Percentiles rank a stretch among this genome's conserved stretches.
Evolutionary conservation across 2,329 filamentous ascomycete species (phyloP).

Genomic region (Cladobotryum mycophilum): DNA sequence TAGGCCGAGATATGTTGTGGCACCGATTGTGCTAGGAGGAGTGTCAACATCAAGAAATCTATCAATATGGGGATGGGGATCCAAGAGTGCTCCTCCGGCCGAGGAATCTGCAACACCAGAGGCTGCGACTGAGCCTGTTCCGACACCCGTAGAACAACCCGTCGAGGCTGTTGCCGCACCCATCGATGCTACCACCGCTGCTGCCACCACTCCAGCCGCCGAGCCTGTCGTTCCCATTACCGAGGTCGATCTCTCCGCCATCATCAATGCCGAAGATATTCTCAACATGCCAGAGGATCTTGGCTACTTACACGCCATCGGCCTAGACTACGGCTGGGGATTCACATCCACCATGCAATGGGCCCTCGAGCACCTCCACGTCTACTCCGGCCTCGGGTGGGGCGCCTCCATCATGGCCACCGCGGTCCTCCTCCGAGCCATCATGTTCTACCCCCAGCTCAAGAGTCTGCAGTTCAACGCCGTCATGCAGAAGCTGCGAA

Average conservation of each 20-base stretch:
- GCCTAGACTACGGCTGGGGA: conserved; percentile 83
- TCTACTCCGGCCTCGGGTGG: conserved; percentile 73
- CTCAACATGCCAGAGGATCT: conserved; percentile 65
- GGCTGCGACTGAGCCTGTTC: conserved; percentile 12
- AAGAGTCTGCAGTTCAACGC: conserved; percentile 37
- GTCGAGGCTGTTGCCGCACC: conserved; percentile 5
- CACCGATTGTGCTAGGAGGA: conserved; percentile 26
- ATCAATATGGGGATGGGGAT: conserved; percentile 33
- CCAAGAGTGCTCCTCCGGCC: conserved; percentile 20
- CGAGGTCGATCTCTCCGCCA: conserved; percentile 29
- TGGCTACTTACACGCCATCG: conserved; percentile 76
- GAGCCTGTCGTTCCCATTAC: conserved; percentile 20
- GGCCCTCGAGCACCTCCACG: conserved; percentile 74
- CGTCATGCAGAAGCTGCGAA: conserved; percentile 51
- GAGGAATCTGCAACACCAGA: conserved; percentile 14
- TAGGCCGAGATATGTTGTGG: conserved; percentile 16
- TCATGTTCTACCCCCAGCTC: conserved; percentile 57
- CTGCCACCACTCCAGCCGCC: conserved; percentile 15
- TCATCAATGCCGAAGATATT: conserved; percentile 37
- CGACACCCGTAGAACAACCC: conserved; percentile 9
- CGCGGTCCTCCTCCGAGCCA: conserved; percentile 57
- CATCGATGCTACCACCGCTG: conserved; percentile 11
- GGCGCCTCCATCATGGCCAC: conserved; percentile 65
- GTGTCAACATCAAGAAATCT: conserved; percentile 25
- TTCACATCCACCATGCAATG: conserved; percentile 68